Percentiles rank a stretch among this genome's conserved stretches.
Conservation (phyloP, 2,329 filamentous ascomycete species). For the Chalara sp. region DNA sequence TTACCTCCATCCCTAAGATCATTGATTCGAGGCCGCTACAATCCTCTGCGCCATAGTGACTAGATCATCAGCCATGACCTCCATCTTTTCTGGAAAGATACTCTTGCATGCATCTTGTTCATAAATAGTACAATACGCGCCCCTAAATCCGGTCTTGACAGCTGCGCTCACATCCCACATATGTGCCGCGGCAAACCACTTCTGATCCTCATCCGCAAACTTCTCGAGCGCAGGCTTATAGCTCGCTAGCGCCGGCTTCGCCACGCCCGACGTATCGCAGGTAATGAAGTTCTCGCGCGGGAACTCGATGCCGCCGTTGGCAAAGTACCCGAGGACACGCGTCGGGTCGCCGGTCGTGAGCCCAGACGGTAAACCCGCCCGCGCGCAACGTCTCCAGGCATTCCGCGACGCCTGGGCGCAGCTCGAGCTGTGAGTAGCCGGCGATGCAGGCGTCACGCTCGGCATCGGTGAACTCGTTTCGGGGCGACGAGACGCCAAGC, state of each 20-base stretch:
- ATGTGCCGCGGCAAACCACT: conserved; percentile 39
- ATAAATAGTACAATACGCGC: background rate
- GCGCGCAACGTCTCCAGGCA: conserved; percentile 36
- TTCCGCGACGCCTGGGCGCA: conserved; percentile 34
- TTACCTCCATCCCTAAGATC: background rate
- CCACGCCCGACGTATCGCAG: conserved; percentile 41
- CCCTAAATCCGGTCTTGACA: background rate
- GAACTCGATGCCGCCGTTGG: conserved; percentile 40
- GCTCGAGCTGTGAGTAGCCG: conserved; percentile 30
- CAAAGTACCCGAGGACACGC: conserved; percentile 46
- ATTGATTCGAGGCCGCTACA: background rate
- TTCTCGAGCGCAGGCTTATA: conserved; percentile 38
- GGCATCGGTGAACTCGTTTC: conserved; percentile 34
- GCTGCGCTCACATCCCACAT: background rate
- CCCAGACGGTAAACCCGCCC: conserved; percentile 45
- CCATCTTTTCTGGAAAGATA: background rate
- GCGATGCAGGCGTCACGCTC: conserved; percentile 34
- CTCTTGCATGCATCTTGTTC: background rate
- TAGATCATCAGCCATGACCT: background rate
- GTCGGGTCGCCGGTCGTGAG: conserved; percentile 44
- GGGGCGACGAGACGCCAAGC: conserved; percentile 36
- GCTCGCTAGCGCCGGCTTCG: conserved; percentile 41
- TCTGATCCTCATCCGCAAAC: conserved; percentile 31
- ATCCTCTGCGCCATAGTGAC: background rate
- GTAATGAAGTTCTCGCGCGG: conserved; percentile 42